phyloP scores from a whole-genome alignment of 768 basidiomycete genomes.

The Pleurotus sapidus region DNA sequence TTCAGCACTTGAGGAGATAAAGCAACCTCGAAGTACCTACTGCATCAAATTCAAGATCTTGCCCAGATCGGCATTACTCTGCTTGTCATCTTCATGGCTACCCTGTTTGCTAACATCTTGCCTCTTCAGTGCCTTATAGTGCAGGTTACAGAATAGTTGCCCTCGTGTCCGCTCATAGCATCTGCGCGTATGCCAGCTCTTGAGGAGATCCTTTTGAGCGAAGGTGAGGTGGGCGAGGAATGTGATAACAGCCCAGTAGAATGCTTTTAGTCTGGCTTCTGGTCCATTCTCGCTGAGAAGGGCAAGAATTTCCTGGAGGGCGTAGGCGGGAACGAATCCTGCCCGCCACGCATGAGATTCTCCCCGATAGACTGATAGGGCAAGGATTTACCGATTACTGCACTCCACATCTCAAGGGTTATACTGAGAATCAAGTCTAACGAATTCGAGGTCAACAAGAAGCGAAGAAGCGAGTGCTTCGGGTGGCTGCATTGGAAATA shows the following conservation, averaged over 20 bases:
- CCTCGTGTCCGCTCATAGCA: constrained; percentile 74
- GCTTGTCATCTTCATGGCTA: constrained; percentile 32
- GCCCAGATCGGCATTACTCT: constrained; percentile 54
- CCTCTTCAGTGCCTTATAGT: constrained; percentile 64
- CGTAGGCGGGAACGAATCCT: constrained; percentile 70
- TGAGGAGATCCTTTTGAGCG: constrained; percentile 62
- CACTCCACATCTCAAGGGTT: constrained; percentile 56
- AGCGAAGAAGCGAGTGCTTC: constrained; percentile 54
- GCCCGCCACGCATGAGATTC: constrained; percentile 3
- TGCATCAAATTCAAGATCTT: constrained; percentile 77
- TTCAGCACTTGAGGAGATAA: constrained; percentile 6
- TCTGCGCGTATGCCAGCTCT: constrained; percentile 64
- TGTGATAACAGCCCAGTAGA: constrained; percentile 55
- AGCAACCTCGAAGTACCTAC: constrained; percentile 32
- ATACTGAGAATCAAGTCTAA: constrained; percentile 65
- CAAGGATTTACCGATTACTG: constrained; percentile 40
- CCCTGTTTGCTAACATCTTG: constrained; percentile 53
- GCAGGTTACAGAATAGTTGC: constrained; percentile 66
- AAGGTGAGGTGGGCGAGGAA: constrained; percentile 66
- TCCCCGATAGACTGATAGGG: not conserved
- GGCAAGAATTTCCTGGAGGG: constrained; percentile 57
- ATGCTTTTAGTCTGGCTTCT: constrained; percentile 42
- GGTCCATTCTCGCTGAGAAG: constrained; percentile 42
- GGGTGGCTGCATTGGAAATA: constrained; percentile 37
- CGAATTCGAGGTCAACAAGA: constrained; percentile 65